A percentile compares a stretch with the other conserved stretches of the same genome.
Conservation (phyloP, 805 yeast genomes). For the Helenozyma rhizophorensis region DNA sequence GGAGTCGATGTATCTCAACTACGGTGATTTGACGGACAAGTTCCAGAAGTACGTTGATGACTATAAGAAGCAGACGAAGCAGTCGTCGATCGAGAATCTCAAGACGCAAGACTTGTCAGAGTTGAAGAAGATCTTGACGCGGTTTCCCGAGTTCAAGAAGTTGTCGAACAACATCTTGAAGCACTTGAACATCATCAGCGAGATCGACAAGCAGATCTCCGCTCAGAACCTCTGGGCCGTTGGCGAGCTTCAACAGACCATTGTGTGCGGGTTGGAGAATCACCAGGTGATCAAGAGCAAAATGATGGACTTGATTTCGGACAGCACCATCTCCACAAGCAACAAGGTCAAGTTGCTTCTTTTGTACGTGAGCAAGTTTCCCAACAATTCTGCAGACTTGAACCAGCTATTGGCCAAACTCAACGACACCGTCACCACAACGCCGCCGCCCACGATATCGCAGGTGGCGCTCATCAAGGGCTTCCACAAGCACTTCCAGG, state of each 20-base stretch:
- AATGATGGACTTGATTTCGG: constrained; percentile 50
- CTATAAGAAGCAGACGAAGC: constrained; percentile 76
- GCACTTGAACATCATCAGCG: constrained; percentile 87
- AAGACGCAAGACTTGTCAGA: constrained; percentile 70
- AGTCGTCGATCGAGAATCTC: constrained; percentile 53
- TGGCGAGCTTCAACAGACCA: constrained; percentile 84
- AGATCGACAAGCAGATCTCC: constrained; percentile 72
- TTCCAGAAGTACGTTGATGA: constrained; percentile 80
- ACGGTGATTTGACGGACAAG: constrained; percentile 90
- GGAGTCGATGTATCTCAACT: constrained; percentile 82
- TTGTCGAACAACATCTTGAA: constrained; percentile 84
- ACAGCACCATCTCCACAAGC: constrained; percentile 40
- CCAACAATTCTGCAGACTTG: constrained; percentile 29
- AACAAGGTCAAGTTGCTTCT: constrained; percentile 70
- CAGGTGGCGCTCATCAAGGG: constrained; percentile 29
- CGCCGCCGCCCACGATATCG: constrained; percentile 29
- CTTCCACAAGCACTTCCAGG: constrained; percentile 17
- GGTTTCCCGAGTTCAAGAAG: constrained; percentile 90
- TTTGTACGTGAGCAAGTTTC: constrained; percentile 71
- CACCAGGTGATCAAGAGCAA: constrained; percentile 43
- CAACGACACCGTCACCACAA: constrained; percentile 24
- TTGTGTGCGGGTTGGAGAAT: constrained; percentile 52
- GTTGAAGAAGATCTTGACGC: constrained; percentile 85
- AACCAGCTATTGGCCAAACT: constrained; percentile 22
- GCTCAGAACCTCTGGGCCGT: constrained; percentile 69